These are phyloP conservation scores for Peronosclerospora sorghi DNA, from an alignment of 352 stramenopile species.

Conservation along the genomic window DNA sequence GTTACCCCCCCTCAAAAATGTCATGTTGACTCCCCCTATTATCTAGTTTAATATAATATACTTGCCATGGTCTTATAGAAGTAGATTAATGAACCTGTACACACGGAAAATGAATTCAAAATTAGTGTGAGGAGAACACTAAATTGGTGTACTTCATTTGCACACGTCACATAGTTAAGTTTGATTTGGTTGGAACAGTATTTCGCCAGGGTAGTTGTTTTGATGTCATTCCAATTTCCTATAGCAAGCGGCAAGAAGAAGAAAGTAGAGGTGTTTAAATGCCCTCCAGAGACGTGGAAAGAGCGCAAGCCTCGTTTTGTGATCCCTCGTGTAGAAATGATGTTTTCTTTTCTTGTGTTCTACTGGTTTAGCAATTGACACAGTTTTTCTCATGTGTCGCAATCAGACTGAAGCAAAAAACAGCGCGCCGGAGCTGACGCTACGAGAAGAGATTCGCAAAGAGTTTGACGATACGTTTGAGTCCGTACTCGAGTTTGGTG, in stretches of 20 bases:
- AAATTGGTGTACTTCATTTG: too few relatives aligned
- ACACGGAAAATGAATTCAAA: too few relatives aligned
- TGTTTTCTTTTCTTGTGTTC: neutral
- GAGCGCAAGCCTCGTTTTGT: conserved; percentile 17
- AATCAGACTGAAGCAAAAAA: conserved; percentile 16
- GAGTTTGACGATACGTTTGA: conserved; percentile 68
- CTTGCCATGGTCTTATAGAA: too few relatives aligned
- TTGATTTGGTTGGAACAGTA: too few relatives aligned
- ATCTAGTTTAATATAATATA: too few relatives aligned
- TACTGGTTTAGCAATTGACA: neutral
- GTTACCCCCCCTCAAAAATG: too few relatives aligned
- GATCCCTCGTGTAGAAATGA: conserved; percentile 18
- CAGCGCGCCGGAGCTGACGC: conserved; percentile 31
- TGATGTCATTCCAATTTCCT: conserved; percentile 56
- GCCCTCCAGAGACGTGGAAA: conserved; percentile 66
- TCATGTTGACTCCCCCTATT: too few relatives aligned
- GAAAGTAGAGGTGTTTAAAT: conserved; percentile 66
- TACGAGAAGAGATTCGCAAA: conserved; percentile 59
- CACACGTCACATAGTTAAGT: too few relatives aligned
- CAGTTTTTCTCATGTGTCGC: too few relatives aligned
- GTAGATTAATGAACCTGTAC: too few relatives aligned
- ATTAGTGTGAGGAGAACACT: too few relatives aligned
- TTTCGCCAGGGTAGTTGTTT: too few relatives aligned
- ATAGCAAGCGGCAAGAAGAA: conserved; percentile 71
- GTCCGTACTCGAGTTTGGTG: conserved; percentile 23